Percentiles rank a stretch among this genome's conserved stretches.
Evolutionary conservation across 106 monocot species (phyloP).

Genomic region (Agapanthus africanus): DNA sequence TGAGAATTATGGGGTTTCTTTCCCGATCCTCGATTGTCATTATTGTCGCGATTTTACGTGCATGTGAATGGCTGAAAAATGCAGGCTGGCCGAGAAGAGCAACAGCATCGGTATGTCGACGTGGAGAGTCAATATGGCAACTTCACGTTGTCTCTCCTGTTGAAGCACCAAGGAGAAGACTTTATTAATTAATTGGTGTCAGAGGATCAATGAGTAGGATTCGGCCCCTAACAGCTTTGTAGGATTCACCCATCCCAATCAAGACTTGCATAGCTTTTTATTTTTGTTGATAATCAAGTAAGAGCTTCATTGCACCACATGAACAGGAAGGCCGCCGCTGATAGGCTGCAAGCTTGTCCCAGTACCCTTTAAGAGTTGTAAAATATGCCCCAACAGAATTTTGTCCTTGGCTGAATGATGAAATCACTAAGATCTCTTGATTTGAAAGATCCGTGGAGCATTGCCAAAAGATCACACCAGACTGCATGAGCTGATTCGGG

Average conservation of each 20-base stretch:
- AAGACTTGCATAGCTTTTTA: neutral
- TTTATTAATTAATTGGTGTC: neutral
- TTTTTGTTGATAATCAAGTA: neutral
- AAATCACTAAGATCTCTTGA: neutral
- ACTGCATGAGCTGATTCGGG: neutral
- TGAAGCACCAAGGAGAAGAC: neutral
- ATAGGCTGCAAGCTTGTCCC: neutral
- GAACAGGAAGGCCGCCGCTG: neutral
- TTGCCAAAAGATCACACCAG: neutral
- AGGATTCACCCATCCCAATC: neutral
- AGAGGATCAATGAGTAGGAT: neutral
- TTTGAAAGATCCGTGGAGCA: constrained; percentile 2
- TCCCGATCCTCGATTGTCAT: no score
- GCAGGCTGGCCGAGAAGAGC: no score
- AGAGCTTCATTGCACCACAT: neutral
- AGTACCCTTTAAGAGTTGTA: neutral
- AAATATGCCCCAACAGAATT: neutral
- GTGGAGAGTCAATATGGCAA: no score
- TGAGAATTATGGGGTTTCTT: no score
- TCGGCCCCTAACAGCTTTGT: neutral
- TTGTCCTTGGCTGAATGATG: neutral
- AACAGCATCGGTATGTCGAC: no score
- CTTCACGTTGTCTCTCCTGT: neutral
- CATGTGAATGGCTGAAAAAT: no score
- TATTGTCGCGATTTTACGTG: no score